phyloP scores from a whole-genome alignment of 2,329 filamentous ascomycete species.

The Stemphylium lycopersici region DNA sequence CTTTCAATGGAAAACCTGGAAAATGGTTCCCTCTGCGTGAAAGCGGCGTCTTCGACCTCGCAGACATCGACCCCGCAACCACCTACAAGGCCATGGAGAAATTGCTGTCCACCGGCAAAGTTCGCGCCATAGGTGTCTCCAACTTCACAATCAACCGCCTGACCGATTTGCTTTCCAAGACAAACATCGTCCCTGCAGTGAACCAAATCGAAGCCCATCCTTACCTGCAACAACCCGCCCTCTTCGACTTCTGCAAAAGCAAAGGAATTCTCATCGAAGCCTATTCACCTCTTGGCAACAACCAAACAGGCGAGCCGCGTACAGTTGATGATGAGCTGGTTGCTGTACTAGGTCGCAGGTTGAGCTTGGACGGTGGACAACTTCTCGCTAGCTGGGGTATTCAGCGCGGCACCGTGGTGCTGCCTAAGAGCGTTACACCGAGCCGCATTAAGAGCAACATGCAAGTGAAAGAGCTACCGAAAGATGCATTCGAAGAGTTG shows the following conservation, averaged over 20 bases:
- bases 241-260: constrained; percentile 70
- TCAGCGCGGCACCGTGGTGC: constrained; percentile 78
- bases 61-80: constrained; percentile 79
- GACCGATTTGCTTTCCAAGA: constrained; percentile 69
- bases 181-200: constrained; percentile 68
- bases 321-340: constrained; percentile 50
- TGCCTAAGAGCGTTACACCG: constrained; percentile 80
- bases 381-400: constrained; percentile 79
- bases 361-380: constrained; percentile 73
- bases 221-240: constrained; percentile 36
- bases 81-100: constrained; percentile 76
- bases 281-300: constrained; percentile 73
- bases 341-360: constrained; percentile 36
- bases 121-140: constrained; percentile 78
- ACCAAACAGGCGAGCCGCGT: constrained; percentile 64
- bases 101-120: constrained; percentile 69
- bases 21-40: constrained; percentile 37
- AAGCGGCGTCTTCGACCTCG: constrained; percentile 70
- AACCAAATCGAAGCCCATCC: constrained; percentile 83
- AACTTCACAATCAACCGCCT: constrained; percentile 81
- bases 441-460: constrained; percentile 76
- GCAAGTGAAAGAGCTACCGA: constrained; percentile 68
- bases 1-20: constrained; percentile 38
- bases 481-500: constrained; percentile 72
- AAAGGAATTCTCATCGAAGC: constrained; percentile 76